A percentile compares a stretch with the other conserved stretches of the same genome.
Evolutionary conservation across 1,284 basidiomycete species (phyloP).

Genomic region (Sporisorium iseilematis-ciliati): DNA sequence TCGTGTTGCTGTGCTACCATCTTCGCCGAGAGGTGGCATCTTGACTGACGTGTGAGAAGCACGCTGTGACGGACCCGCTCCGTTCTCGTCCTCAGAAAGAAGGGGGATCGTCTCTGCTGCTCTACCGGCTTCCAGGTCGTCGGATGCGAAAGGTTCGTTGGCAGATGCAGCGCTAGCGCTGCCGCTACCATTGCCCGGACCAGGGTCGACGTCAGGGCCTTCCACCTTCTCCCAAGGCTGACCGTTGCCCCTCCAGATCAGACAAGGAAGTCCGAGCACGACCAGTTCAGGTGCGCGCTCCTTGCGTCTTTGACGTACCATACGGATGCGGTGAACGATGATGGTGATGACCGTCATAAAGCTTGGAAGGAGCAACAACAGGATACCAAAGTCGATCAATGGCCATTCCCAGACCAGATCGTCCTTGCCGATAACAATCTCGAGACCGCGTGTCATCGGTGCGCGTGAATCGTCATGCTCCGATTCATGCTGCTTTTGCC

Average conservation of each 20-base stretch:
- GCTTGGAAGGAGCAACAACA: constrained; percentile 66
- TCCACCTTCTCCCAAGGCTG: constrained; percentile 65
- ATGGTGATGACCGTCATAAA: constrained; percentile 65
- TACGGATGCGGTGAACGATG: constrained; percentile 61
- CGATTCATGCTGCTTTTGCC: constrained; percentile 31
- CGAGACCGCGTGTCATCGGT: constrained; percentile 44
- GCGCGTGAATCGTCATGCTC: constrained; percentile 15
- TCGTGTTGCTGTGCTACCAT: not conserved
- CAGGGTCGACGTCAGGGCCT: constrained; percentile 49
- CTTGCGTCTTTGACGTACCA: constrained; percentile 57
- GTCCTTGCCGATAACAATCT: constrained; percentile 65
- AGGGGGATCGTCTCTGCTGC: constrained; percentile 41
- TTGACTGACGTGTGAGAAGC: constrained; percentile 20
- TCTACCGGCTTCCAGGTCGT: constrained; percentile 38
- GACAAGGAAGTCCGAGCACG: constrained; percentile 63
- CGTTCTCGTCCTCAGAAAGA: constrained; percentile 45
- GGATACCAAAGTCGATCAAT: constrained; percentile 63
- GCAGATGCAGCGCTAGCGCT: not conserved
- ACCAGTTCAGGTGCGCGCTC: constrained; percentile 65
- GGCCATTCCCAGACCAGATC: constrained; percentile 65
- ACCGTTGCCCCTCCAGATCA: constrained; percentile 64
- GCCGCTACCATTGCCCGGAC: constrained; percentile 42
- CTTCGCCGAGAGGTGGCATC: constrained; percentile 9
- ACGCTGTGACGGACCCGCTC: constrained; percentile 47
- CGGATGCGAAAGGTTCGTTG: constrained; percentile 5